These are phyloP conservation scores for Sphagnum fallax DNA, from an alignment of 228 moss, liverwort and hornwort genomes.

Conservation along the genomic window DNA sequence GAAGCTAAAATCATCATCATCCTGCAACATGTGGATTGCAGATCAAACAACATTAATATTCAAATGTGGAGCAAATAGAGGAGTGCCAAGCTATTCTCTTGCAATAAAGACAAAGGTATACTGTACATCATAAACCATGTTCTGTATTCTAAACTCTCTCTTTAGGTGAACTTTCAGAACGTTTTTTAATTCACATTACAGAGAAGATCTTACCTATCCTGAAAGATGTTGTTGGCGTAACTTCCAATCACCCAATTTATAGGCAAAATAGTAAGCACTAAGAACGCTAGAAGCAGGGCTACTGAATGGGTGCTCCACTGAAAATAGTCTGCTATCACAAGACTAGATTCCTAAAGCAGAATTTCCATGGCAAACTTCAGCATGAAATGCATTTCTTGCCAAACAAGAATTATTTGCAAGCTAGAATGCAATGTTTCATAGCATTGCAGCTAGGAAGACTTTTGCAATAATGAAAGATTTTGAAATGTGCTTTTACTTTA, in stretches of 20 bases:
- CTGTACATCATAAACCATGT: too few relatives aligned
- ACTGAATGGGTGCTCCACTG: conserved; percentile 66
- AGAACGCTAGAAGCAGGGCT: conserved; percentile 66
- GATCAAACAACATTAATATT: too few relatives aligned
- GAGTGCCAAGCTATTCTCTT: too few relatives aligned
- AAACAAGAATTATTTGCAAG: neutral
- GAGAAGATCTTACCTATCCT: conserved; percentile 50
- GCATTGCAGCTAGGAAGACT: neutral
- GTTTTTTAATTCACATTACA: too few relatives aligned
- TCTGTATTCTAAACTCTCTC: too few relatives aligned
- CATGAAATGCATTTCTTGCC: conserved; percentile 60
- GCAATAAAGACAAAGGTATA: too few relatives aligned
- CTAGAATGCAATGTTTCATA: neutral
- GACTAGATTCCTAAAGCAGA: conserved; percentile 76
- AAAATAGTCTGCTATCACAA: conserved; percentile 74
- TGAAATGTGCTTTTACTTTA: conserved; percentile 35
- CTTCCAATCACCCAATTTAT: conserved; percentile 82
- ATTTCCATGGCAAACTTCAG: conserved; percentile 85
- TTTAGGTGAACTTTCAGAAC: too few relatives aligned
- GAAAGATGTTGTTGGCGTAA: conserved; percentile 67
- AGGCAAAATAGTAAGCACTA: conserved; percentile 83
- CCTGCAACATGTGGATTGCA: too few relatives aligned
- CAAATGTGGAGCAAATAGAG: too few relatives aligned
- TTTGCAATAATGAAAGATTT: neutral
- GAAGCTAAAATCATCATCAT: too few relatives aligned